Conservation (phyloP, 176 grass and related monocot genomes). For the Leersia perrieri region DNA sequence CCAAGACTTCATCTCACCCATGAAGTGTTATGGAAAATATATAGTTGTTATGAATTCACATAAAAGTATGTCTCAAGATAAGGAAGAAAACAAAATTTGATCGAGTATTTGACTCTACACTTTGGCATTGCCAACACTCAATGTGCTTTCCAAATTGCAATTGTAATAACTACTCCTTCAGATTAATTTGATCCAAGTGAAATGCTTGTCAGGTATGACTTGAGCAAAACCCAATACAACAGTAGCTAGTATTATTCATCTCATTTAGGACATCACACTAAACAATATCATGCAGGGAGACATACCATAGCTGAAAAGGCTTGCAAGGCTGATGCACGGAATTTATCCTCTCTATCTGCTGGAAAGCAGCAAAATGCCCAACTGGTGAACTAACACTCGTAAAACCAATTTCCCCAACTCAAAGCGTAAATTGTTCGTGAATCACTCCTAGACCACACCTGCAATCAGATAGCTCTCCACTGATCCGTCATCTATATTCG, state of each 20-base stretch:
- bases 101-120: neutral
- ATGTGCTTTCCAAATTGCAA: neutral
- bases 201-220: neutral
- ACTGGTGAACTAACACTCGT: neutral
- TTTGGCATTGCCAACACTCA: too few relatives aligned
- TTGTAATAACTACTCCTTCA: neutral
- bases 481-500: neutral
- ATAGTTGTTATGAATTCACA: neutral
- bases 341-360: neutral
- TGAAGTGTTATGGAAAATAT: neutral
- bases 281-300: conserved; percentile 46
- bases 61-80: neutral
- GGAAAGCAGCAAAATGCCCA: neutral
- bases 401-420: neutral
- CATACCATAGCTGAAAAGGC: conserved; percentile 78
- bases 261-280: conserved; percentile 9
- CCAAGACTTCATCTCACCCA: neutral
- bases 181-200: neutral
- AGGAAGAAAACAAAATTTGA: neutral
- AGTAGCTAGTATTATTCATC: neutral
- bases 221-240: neutral
- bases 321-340: conserved; percentile 56
- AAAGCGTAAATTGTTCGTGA: neutral
- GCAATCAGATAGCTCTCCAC: neutral
- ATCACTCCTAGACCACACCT: neutral